Evolutionary conservation across 495 filamentous ascomycete species (phyloP), one percentile per base, ranked within the genome.

Genomic region (Penicillium pulvis): DNA sequence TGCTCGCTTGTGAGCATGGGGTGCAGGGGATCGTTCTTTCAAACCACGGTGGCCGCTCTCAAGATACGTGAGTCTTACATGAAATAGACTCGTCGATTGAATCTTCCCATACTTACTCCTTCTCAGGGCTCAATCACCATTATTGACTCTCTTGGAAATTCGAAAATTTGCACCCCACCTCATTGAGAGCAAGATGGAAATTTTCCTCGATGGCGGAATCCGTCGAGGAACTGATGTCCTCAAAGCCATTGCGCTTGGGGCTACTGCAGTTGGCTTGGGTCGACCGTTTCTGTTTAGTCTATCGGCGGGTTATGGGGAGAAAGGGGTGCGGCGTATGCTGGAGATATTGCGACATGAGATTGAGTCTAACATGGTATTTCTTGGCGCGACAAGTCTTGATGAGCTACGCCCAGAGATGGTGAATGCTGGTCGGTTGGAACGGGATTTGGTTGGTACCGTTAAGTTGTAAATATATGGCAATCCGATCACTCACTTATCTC

Each of bases 201-300:
- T 96, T 43, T 93, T 85, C 67, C 72, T 96, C 57, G 92, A 96
- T 71, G 91, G 92, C 36, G 92, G 92, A 31, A 82, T 95, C 39
- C 82, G 92, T 1, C 80, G 91, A 36, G 92, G 87, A 6, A 93
- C 90, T 3, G 92, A 96, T 69, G 90, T 96, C 54, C 80, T 96
- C 71, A 96, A 96, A 73, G 92, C 92, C 24, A 74, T 96, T 33
- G 92, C 90, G 54, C 75, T 96, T 8, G 92, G 92, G 6, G 92
- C 92, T 0, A 90, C 81, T 59, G 92, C 90, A 12, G 92, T 95
- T 4, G 91, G 91, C 9, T 88, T 96, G 57, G 92, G 92, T 6
- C 77, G 92, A 12, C 92, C 92, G 5, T 93, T 93, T 74, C 67
- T 97, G 56, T 96, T 87, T 68, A 89, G 90, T 56, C 89, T 96